phyloP scores from a whole-genome alignment of 2,329 filamentous ascomycete species.

The Exophiala sp. region DNA sequence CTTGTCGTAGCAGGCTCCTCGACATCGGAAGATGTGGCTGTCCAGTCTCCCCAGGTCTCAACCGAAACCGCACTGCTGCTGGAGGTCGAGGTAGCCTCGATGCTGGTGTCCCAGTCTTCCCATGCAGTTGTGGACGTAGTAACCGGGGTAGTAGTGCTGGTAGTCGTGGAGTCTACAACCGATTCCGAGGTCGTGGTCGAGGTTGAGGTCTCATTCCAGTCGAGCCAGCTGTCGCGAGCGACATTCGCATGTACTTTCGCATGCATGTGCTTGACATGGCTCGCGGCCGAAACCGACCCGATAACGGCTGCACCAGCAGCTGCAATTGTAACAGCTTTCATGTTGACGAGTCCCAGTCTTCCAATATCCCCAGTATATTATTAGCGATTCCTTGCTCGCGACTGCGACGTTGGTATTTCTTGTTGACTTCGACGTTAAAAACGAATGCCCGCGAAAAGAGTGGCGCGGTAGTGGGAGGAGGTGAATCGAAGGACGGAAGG shows the following conservation, averaged over 20 bases:
- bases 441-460: slow-evolving; percentile 77
- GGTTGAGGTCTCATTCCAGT: slow-evolving; percentile 46
- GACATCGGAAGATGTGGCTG: slow-evolving; percentile 58
- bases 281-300: slow-evolving; percentile 51
- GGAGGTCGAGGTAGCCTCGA: slow-evolving; percentile 42
- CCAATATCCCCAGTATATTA: slow-evolving; percentile 32
- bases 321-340: slow-evolving; percentile 68
- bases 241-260: slow-evolving; percentile 32
- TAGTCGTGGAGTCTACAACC: slow-evolving; percentile 39
- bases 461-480: slow-evolving; percentile 34
- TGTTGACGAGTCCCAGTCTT: slow-evolving; percentile 40
- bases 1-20: slow-evolving; percentile 39
- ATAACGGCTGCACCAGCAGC: slow-evolving; percentile 52
- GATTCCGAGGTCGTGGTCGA: slow-evolving; percentile 62
- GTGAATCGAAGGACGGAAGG: slow-evolving; percentile 12
- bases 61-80: slow-evolving; percentile 50
- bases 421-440: slow-evolving; percentile 34
- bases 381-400: slow-evolving; percentile 17
- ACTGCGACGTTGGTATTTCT: slow-evolving; percentile 17
- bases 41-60: slow-evolving; percentile 60
- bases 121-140: too few relatives aligned
- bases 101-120: slow-evolving; percentile 57
- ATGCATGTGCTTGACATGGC: slow-evolving; percentile 56
- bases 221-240: slow-evolving; percentile 28
- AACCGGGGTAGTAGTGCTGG: too few relatives aligned